Conservation (phyloP, 768 basidiomycete genomes). For the Mycena indigotica region DNA sequence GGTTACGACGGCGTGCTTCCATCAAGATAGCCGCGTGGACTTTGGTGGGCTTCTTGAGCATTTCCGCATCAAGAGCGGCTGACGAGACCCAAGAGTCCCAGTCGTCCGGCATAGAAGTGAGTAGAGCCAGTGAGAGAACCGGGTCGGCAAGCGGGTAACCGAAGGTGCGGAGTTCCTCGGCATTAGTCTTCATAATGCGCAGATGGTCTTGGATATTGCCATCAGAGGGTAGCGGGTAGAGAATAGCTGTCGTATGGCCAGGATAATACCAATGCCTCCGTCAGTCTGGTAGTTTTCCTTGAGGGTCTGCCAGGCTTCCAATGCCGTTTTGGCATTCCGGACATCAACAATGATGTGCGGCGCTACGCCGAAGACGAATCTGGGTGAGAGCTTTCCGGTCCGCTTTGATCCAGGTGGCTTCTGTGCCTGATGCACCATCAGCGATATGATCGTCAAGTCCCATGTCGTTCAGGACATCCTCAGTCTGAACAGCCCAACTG, state of each 20-base stretch:
- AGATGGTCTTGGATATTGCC: constrained; percentile 35
- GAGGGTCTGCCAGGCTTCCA: constrained; percentile 33
- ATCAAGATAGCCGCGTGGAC: constrained; percentile 24
- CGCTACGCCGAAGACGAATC: constrained; percentile 31
- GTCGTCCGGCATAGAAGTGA: constrained; percentile 33
- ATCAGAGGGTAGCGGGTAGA: constrained; percentile 27
- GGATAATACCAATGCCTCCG: constrained; percentile 30
- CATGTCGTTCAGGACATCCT: constrained; percentile 21
- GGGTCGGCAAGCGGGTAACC: constrained; percentile 27
- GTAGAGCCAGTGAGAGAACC: constrained; percentile 32
- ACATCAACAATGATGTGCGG: constrained; percentile 31
- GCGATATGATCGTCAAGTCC: constrained; percentile 7
- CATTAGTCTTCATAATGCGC: constrained; percentile 23
- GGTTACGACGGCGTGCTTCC: constrained; percentile 7
- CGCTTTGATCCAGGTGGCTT: constrained; percentile 27
- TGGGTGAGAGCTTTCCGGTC: constrained; percentile 31
- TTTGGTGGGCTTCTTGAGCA: constrained; percentile 14
- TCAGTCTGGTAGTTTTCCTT: constrained; percentile 27
- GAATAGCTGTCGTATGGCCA: constrained; percentile 27
- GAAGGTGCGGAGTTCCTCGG: constrained; percentile 27
- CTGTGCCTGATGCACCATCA: not conserved
- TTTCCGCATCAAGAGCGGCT: constrained; percentile 17
- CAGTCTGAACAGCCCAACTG: constrained; percentile 23
- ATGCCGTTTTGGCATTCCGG: constrained; percentile 22
- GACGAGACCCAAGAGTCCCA: constrained; percentile 34